Percentiles rank a stretch among this genome's conserved stretches.
phyloP scores from a whole-genome alignment of 2,329 filamentous ascomycete species.

The Monilinia vaccinii-corymbosi region DNA sequence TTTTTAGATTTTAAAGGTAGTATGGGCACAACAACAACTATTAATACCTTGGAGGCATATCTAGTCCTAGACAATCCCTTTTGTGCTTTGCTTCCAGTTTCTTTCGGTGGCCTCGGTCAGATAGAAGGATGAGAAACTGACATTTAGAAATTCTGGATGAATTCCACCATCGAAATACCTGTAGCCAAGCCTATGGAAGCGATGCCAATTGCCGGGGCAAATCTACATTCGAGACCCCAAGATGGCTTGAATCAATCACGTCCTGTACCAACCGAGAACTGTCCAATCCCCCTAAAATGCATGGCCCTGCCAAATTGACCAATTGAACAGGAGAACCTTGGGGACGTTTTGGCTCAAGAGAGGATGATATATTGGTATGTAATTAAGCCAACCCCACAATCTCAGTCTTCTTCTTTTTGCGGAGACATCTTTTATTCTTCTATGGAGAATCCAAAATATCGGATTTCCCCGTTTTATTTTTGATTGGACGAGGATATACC shows the following conservation, averaged over 20 bases:
- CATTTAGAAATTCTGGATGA: neutral
- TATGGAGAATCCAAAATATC: no score
- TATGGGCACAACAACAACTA: neutral
- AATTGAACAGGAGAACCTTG: neutral
- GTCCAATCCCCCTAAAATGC: neutral
- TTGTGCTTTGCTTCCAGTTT: neutral
- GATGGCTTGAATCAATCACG: neutral
- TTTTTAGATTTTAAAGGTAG: conserved; percentile 8
- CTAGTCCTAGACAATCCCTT: neutral
- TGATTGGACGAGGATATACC: neutral
- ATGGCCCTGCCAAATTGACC: neutral
- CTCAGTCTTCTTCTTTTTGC: neutral
- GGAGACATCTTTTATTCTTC: no score
- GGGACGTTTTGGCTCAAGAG: neutral
- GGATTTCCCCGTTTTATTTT: neutral
- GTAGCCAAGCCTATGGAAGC: neutral
- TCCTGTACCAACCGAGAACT: neutral
- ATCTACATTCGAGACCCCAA: neutral
- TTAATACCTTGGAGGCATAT: neutral
- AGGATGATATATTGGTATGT: neutral
- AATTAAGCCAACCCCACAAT: neutral
- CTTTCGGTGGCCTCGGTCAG: neutral
- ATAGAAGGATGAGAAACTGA: neutral
- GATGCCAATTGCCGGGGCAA: neutral
- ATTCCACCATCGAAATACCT: neutral